phyloP scores from a whole-genome alignment of 306 rosid genomes.

The Canavalia gladiata region DNA sequence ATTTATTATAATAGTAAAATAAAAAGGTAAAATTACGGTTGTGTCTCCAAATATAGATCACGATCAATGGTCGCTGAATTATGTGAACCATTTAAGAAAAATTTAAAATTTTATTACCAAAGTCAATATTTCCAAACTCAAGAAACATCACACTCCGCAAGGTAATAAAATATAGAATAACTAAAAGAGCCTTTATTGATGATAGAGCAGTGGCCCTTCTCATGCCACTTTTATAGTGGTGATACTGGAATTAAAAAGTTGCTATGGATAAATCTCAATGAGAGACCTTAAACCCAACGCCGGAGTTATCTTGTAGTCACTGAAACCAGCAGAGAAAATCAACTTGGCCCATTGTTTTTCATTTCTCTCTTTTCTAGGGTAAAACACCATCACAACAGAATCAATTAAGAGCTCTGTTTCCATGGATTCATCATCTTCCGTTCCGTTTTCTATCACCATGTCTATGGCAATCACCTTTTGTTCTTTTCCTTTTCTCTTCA shows the following conservation, averaged over 20 bases:
- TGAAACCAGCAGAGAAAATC: background rate
- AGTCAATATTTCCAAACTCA: too few species aligned
- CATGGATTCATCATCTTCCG: background rate
- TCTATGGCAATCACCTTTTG: too few species aligned
- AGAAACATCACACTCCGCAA: background rate
- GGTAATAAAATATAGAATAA: background rate
- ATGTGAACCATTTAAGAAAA: too few species aligned
- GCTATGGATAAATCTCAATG: background rate
- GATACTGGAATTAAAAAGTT: too few species aligned
- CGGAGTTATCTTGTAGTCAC: too few species aligned
- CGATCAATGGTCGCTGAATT: too few species aligned
- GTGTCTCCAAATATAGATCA: too few species aligned
- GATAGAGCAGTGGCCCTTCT: background rate
- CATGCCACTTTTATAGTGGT: too few species aligned
- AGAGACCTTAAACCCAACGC: too few species aligned
- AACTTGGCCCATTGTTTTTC: slow-evolving; percentile 35
- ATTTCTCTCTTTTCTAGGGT: slow-evolving; percentile 24
- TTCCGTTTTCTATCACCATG: background rate
- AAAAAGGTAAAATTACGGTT: too few species aligned
- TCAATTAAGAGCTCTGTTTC: slow-evolving; percentile 39
- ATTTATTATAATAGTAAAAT: too few species aligned
- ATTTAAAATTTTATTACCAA: too few species aligned
- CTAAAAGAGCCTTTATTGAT: background rate
- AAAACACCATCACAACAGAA: slow-evolving; percentile 24
- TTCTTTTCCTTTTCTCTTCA: background rate